These are phyloP conservation scores for Paraconiothyrium sp. DNA, from an alignment of 2,329 filamentous ascomycete species.

Conservation along the genomic window DNA sequence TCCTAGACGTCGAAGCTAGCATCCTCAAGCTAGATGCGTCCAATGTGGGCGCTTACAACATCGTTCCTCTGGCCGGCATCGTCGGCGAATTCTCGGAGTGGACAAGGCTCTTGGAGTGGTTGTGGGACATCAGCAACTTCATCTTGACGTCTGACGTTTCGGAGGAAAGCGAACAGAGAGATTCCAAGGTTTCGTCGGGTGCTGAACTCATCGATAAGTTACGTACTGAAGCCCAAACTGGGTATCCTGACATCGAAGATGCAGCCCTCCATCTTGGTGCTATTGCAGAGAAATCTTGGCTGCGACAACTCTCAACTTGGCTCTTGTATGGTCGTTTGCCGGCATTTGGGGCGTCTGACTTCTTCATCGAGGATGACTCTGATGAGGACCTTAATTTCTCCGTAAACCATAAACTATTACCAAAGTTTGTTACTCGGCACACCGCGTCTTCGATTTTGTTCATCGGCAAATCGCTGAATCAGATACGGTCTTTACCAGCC, in stretches of 20 bases:
- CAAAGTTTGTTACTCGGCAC: conserved; percentile 78
- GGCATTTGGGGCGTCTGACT: conserved; percentile 80
- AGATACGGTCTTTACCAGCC: conserved; percentile 67
- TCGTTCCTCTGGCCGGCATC: conserved; percentile 88
- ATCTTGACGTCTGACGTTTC: conserved; percentile 61
- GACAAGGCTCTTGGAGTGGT: conserved; percentile 85
- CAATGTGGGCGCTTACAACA: conserved; percentile 89
- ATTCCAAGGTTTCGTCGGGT: conserved; percentile 64
- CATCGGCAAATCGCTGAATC: conserved; percentile 87
- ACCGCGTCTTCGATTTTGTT: conserved; percentile 88
- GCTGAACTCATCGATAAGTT: conserved; percentile 80
- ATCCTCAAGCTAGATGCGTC: conserved; percentile 80
- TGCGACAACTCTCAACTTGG: conserved; percentile 91
- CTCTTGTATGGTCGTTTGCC: conserved; percentile 87
- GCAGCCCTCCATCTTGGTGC: conserved; percentile 77
- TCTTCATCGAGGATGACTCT: conserved; percentile 71
- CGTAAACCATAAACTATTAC: conserved; percentile 65
- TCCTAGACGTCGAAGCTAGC: conserved; percentile 82
- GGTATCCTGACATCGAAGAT: conserved; percentile 85
- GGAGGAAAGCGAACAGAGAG: conserved; percentile 23
- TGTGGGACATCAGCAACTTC: conserved; percentile 77
- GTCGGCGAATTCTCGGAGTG: conserved; percentile 87
- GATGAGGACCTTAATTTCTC: conserved; percentile 44
- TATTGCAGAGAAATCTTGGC: conserved; percentile 87
- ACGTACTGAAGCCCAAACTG: conserved; percentile 80